Evolutionary conservation across 148 eudicot species (phyloP), one percentile per base, ranked within the genome.

Genomic region (Spergularia marina): DNA sequence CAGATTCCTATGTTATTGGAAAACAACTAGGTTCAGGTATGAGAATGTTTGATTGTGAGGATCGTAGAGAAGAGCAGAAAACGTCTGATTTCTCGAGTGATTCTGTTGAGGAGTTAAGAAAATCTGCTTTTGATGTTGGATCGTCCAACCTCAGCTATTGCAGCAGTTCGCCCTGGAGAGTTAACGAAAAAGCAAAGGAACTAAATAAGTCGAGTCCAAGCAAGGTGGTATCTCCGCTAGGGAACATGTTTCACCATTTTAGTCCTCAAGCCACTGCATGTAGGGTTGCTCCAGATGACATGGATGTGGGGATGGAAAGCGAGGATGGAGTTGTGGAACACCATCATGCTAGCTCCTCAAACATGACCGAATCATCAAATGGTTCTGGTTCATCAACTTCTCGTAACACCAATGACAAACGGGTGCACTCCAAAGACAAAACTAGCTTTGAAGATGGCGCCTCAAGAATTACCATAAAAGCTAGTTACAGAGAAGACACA

Each of bases 311-410:
- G 18, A 56, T 71, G 40, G 86, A 81, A 61, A 74, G 68, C 54
- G 82, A 83, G 56, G 82, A 77, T 73, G 85, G 84, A 17, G 39
- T 74, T 23, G 49, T 77, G 58, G 88, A 83, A 70, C 86, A 85
- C 70, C 79, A 82, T 74, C 91, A 86, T 23, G 79, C 87, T 12
- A 82, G 83, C 74, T 83, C 91, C 52, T 90, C 95, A n/a, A 84
- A 88, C 77, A 90, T 82, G 91, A 87, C 93, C 0, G 93, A 87
- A 78, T 91, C 98, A 7, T 91, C 92, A 15, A 83, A 85, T 65
- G 87, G 74, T 0, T 91, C 90, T 10, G 86, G 86, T 16, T 92
- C 93, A 83, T 89, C 97, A 1, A 87, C 88, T 76, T 87, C 96
- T 51, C 86, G 78, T 44, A 71, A 70, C 20, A 85, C 86, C 52